Percentiles rank a stretch among this genome's conserved stretches.
Conservation (phyloP, 2,329 filamentous ascomycete species). For the Colletotrichum sp. region DNA sequence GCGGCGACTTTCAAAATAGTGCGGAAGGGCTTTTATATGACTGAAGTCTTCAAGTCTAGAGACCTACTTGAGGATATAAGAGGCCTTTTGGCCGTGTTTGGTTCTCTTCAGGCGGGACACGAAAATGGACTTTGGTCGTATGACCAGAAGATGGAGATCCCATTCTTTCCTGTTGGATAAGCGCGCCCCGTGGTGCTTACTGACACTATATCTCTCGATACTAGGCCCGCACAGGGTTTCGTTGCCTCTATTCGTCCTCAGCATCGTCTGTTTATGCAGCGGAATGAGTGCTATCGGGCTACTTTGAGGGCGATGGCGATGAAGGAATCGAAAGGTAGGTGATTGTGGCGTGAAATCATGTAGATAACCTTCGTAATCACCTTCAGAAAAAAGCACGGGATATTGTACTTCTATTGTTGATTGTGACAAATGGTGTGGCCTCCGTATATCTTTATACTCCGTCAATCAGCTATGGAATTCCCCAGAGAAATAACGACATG, state of each 20-base stretch:
- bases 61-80: background rate
- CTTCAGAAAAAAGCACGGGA: background rate
- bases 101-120: too few relatives aligned
- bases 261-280: accelerated
- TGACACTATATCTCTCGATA: background rate
- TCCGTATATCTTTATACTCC: accelerated
- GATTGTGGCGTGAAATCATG: too few relatives aligned
- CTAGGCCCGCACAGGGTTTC: too few relatives aligned
- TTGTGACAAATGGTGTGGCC: background rate
- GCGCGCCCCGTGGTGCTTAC: background rate
- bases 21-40: background rate
- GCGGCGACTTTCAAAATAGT: background rate
- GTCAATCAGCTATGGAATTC: accelerated
- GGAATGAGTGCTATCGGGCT: too few relatives aligned
- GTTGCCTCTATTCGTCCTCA: background rate
- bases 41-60: background rate
- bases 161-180: background rate
- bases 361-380: background rate
- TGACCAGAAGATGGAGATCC: background rate
- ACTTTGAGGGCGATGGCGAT: too few relatives aligned
- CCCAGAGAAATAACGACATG: too few relatives aligned
- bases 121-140: too few relatives aligned
- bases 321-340: too few relatives aligned
- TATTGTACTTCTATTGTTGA: too few relatives aligned
- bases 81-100: background rate